Percentiles rank a stretch among this genome's conserved stretches.
Conservation (phyloP, 768 basidiomycete species). For the Suillus variegatus region DNA sequence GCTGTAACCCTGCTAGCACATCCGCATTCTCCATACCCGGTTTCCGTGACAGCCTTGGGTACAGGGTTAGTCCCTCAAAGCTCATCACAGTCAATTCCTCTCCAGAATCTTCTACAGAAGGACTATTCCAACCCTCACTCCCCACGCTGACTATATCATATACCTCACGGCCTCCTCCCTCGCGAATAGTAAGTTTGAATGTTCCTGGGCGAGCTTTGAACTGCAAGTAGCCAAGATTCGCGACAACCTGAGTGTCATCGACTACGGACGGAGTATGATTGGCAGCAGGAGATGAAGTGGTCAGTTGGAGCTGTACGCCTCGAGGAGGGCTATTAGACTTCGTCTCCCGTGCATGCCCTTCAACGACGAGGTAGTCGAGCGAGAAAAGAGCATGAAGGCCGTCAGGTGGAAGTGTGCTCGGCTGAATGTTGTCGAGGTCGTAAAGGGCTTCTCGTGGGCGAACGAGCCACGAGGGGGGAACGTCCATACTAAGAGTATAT, state of each 20-base stretch:
- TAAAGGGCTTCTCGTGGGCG: constrained; percentile 86
- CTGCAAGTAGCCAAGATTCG: constrained; percentile 94
- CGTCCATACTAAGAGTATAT: constrained; percentile 92
- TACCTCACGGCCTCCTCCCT: constrained; percentile 79
- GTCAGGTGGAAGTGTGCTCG: constrained; percentile 60
- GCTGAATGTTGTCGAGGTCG: constrained; percentile 94
- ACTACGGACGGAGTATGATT: constrained; percentile 41
- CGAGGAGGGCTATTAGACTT: constrained; percentile 70
- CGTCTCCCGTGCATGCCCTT: constrained; percentile 89
- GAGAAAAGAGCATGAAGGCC: constrained; percentile 81
- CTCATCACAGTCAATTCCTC: constrained; percentile 79
- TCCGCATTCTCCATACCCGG: constrained; percentile 82
- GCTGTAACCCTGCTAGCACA: constrained; percentile 59
- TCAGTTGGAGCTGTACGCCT: constrained; percentile 88
- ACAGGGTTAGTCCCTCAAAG: constrained; percentile 89
- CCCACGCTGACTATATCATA: constrained; percentile 85
- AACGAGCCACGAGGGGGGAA: constrained; percentile 90
- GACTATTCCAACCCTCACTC: constrained; percentile 87
- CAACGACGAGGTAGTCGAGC: constrained; percentile 89
- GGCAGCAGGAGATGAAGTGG: constrained; percentile 41
- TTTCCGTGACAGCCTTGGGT: constrained; percentile 70
- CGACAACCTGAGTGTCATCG: constrained; percentile 91
- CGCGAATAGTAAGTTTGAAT: constrained; percentile 78
- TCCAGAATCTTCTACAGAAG: constrained; percentile 64
- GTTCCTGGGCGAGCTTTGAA: constrained; percentile 93